Base-by-base conservation (phyloP, 2,329 filamentous ascomycete genomes). In the Rasamsonia emersonii region DNA sequence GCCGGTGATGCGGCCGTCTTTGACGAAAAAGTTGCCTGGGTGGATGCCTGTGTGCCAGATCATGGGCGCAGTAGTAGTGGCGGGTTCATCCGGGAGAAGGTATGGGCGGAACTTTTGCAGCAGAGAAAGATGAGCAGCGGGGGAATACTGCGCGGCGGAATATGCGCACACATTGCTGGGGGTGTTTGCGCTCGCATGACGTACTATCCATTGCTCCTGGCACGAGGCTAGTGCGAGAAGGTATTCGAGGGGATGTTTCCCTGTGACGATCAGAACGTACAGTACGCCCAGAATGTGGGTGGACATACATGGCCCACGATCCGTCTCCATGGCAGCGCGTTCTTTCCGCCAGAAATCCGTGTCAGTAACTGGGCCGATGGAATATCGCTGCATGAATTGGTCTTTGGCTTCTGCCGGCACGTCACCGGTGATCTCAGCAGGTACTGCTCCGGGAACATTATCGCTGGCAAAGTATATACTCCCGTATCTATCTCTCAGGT, bases 11-110 rank as follows among this genome's bases (percentile, higher is more conserved):
- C 38, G 42, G 20, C 43, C 41, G 13, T 49, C 38, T 11, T 46
- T n/a, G 9, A 62, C 49, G 36, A 64, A 64, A 13, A 65, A 41
- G 35, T 62, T 65, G 2, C 43, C 43, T 9, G 52, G 35, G 39
- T 57, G 53, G 11, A 64, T 40, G 43, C 64, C 58, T 18, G 39
- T 46, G 44, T 66, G 58, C 58, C 51, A 63, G 18, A 66, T 33
- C 10, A 49, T 47, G 8, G 58, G 41, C 21, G 37, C 33, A 28
- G 39, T 24, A 9, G 54, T n/a, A n/a, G n/a, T n/a, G n/a, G n/a
- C n/a, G n/a, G n/a, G n/a, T n/a, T n/a, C n/a, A 17, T 3, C 36
- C 33, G 9, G 43, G n/a, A n/a, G n/a, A n/a, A n/a, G n/a, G n/a
- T n/a, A n/a, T n/a, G n/a, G n/a, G n/a, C n/a, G n/a, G n/a, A n/a